Evolutionary conservation across 768 basidiomycete species (phyloP).

Genomic region (Hirschioporus abietinus): DNA sequence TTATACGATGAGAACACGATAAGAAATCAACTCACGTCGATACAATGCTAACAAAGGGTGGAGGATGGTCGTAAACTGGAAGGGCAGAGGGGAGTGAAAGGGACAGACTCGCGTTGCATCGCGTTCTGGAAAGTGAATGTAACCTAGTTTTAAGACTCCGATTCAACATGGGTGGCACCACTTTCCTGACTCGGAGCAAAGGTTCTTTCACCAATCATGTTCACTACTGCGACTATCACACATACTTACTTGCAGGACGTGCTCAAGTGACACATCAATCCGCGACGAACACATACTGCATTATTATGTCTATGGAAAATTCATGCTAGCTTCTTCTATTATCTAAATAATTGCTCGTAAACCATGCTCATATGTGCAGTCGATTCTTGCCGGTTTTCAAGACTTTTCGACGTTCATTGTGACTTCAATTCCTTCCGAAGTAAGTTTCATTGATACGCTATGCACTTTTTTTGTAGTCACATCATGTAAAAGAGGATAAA

Average conservation of each 20-base stretch:
- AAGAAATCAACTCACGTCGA: background rate
- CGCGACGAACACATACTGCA: too few relatives aligned
- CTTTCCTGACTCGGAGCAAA: too few relatives aligned
- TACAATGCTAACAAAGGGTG: background rate
- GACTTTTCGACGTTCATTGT: conserved; percentile 8
- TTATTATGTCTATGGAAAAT: too few relatives aligned
- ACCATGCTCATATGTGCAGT: background rate
- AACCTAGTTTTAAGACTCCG: background rate
- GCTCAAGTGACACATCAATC: background rate
- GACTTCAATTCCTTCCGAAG: conserved; percentile 26
- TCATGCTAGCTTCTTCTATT: too few relatives aligned
- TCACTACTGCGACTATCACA: too few relatives aligned
- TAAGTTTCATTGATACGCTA: conserved; percentile 26
- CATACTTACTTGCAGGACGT: too few relatives aligned
- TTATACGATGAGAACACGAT: background rate
- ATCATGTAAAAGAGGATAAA: background rate
- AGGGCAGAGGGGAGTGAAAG: background rate
- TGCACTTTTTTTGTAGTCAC: background rate
- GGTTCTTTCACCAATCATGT: background rate
- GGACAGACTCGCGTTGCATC: background rate
- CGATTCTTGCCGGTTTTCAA: background rate
- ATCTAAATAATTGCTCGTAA: too few relatives aligned
- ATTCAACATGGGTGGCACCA: background rate
- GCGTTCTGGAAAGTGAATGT: background rate
- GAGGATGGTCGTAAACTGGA: background rate